Evolutionary conservation across 257 asterid genomes (phyloP), one percentile per base, ranked within the genome.

Genomic region (Gentiana straminea): DNA sequence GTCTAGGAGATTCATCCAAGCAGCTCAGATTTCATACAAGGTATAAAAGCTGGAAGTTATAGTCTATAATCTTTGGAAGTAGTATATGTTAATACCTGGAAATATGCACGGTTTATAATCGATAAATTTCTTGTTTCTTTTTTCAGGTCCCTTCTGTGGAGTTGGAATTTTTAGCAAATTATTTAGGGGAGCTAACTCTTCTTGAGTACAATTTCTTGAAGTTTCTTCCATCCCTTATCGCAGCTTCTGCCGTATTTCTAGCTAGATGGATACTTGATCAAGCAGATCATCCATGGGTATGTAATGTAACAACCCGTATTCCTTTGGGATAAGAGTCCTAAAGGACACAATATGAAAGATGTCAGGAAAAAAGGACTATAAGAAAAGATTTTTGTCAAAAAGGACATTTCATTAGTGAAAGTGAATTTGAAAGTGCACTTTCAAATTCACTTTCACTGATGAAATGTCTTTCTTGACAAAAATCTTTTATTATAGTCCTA

Each of bases 181-280:
- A 82, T 75, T 69, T 93, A 58, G 95, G 96, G 58, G 99, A 93
- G 75, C 64, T 93, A 65, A 79, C 92, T 52, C 86, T 93, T 54
- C 69, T 68, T 1, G 94, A 93, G 66, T 89, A 84, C 87, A 66
- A 74, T 70, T 89, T 89, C 75, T 83, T 89, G 34, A 79, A 84
- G 79, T 80, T 73, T 67, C 92, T 93, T 52, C 99, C 99, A 7
- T 93, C 99, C 49, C 70, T 78, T 52, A 64, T 79, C 58, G 99
- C 99, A 52, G 99, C 99, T 39, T 86, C 97, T 13, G 97, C 91
- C 54, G 86, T 93, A 53, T 86, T 89, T 71, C 77, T 93, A 60
- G 99, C 99, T 56, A 75, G 86, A 80, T 93, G 99, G 99, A 93
- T 91, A 33, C 83, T 93, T 46, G 95, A 93, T 70, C 99, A 93